These are phyloP conservation scores for Phlyctochytrium arcticum DNA, from an alignment of 192 early-diverging fungal species.

Conservation along the genomic window DNA sequence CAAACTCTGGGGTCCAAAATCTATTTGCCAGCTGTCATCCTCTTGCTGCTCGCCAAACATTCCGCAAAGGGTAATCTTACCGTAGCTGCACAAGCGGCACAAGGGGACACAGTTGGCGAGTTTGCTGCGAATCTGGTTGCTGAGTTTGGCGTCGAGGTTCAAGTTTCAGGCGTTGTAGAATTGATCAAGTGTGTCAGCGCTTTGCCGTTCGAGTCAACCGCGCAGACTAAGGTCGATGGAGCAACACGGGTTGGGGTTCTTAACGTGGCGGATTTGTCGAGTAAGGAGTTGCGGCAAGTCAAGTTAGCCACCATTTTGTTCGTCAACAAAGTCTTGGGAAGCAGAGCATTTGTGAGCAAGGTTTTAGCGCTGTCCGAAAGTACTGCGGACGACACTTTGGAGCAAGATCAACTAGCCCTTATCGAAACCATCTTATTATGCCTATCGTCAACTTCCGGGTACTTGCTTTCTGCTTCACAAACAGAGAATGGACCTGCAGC, in stretches of 20 bases:
- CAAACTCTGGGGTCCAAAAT: constrained; percentile 70
- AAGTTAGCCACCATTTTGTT: constrained; percentile 58
- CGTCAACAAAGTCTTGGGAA: constrained; percentile 43
- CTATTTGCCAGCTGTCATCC: constrained; percentile 69
- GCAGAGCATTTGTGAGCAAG: constrained; percentile 51
- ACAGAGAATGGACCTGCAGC: too few relatives aligned
- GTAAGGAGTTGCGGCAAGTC: constrained; percentile 62
- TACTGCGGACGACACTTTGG: constrained; percentile 32
- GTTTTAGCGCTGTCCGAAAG: constrained; percentile 31
- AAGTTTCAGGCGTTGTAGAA: too few relatives aligned
- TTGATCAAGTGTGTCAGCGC: too few relatives aligned
- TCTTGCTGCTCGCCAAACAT: constrained; percentile 68
- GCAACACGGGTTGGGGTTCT: too few relatives aligned
- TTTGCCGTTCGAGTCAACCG: too few relatives aligned
- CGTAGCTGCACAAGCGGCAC: constrained; percentile 52
- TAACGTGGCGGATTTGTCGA: background rate
- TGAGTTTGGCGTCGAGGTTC: constrained; percentile 58
- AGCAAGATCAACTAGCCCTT: constrained; percentile 43
- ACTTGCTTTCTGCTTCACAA: too few relatives aligned
- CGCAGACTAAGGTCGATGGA: too few relatives aligned
- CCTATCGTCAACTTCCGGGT: too few relatives aligned
- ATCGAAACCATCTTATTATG: constrained; percentile 53
- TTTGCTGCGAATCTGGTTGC: constrained; percentile 71
- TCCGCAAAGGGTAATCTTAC: constrained; percentile 47
- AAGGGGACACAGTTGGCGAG: constrained; percentile 64